Evolutionary conservation across 768 basidiomycete species (phyloP), one percentile per base, ranked within the genome.

Genomic region (Calocera viscosa): DNA sequence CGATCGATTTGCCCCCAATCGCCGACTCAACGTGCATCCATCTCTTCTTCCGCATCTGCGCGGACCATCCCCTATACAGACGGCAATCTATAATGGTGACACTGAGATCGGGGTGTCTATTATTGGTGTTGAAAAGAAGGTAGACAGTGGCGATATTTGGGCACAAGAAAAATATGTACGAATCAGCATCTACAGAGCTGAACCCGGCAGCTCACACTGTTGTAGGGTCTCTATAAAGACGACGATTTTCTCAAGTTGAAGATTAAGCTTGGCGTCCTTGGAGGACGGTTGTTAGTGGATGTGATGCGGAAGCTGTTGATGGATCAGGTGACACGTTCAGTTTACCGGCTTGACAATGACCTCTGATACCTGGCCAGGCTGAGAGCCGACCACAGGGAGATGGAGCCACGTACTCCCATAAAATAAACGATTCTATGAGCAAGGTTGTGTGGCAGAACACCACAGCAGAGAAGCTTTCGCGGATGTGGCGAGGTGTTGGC

Each of bases 21-120:
- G 84, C 53, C 79, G 88, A 26, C 78, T 97, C 39, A 96, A 97
- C 72, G 84, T 97, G 5, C 94, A 97, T 72, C 92, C 93, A 0
- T 94, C 93, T 38, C 77, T 92, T 0, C 81, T 97, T 35, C 94
- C 94, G 0, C 79, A 81, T 30, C 94, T 90, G 74, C 85, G 94
- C n/a, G 94, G 94, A 0, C 85, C 94, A 10, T 90, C 92, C 1
- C 94, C 94, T 0, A 90, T 97, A 40, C 94, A 96, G 72, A 88
- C 86, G 71, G 82, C 87, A 0, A 79, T 97, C 41, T 76, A 90
- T 49, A 84, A 87, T 68, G 85, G 84, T 1, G 86, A 86, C 64
- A 72, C 72, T 3, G 80, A 83, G 68, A 91, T 89, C 0, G 94
- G 91, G 0, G 91, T 95, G 1, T 89, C 85, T 67, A 81, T 97